Evolutionary conservation across 73 alveolate genomes (phyloP).

Genomic region (Halteria grandinella): DNA sequence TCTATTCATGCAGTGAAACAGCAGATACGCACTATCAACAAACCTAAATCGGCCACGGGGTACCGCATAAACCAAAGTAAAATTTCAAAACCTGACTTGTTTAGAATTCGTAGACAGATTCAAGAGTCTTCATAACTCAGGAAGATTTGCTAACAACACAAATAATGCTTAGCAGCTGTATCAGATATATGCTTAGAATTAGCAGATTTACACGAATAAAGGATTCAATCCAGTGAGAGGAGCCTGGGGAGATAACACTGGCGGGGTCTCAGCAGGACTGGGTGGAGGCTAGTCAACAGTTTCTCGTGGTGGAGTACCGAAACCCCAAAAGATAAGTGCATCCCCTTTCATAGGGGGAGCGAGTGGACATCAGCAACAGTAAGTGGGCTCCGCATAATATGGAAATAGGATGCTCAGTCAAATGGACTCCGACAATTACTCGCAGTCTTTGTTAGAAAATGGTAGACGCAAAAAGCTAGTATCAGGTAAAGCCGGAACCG

Average conservation of each 20-base stretch:
- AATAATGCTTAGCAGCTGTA: slow-evolving; percentile 25
- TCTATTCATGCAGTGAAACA: too few species aligned
- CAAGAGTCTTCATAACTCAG: slow-evolving; percentile 40
- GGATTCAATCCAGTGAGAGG: slow-evolving; percentile 37
- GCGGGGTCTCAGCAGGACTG: too few species aligned
- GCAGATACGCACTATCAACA: slow-evolving; percentile 30
- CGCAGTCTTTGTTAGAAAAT: neutral
- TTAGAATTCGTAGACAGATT: slow-evolving; percentile 2
- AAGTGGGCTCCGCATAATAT: too few species aligned
- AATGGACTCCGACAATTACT: slow-evolving; percentile 18
- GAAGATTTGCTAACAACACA: slow-evolving; percentile 46
- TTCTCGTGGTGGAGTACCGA: too few species aligned
- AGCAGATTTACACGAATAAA: too few species aligned
- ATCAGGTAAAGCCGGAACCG: neutral
- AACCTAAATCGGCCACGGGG: slow-evolving; percentile 44
- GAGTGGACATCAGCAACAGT: too few species aligned
- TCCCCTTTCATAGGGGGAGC: too few species aligned
- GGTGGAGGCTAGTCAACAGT: too few species aligned
- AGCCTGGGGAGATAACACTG: slow-evolving; percentile 50
- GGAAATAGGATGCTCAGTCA: slow-evolving; percentile 13
- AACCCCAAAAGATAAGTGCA: too few species aligned
- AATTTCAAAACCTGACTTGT: slow-evolving; percentile 5
- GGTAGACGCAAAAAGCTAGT: slow-evolving; percentile 16
- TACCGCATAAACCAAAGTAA: slow-evolving; percentile 30
- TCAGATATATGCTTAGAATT: slow-evolving; percentile 30